Evolutionary conservation across 441 rosid genomes (phyloP).

Genomic region (Erodium trifolium): DNA sequence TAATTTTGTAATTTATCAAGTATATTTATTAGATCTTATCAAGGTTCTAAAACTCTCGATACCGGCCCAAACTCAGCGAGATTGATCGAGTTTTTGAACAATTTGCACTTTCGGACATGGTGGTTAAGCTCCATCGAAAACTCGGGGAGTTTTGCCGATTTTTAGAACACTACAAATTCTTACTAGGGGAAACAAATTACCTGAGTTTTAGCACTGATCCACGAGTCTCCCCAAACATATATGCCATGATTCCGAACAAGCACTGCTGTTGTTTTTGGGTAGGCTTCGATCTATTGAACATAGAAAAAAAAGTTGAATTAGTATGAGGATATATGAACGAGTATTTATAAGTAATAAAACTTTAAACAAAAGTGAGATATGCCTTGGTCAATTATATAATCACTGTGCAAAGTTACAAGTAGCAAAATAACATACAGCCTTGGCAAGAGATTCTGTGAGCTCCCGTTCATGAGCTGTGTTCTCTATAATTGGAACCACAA

Average conservation of each 20-base stretch:
- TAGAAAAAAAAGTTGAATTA: slow-evolving; percentile 6
- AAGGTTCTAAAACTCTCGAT: too few species aligned
- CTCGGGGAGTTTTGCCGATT: too few species aligned
- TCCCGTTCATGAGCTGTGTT: slow-evolving; percentile 86
- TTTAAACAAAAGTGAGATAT: neutral
- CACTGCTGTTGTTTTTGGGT: slow-evolving; percentile 91
- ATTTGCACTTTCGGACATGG: too few species aligned
- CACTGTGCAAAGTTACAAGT: neutral
- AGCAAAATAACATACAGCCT: slow-evolving; percentile 50
- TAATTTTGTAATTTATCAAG: too few species aligned
- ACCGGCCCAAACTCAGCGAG: too few species aligned
- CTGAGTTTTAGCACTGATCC: slow-evolving; percentile 99
- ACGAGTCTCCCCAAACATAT: slow-evolving; percentile 93
- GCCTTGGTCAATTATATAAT: neutral
- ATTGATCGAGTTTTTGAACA: too few species aligned
- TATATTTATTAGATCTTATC: too few species aligned
- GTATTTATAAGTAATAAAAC: neutral
- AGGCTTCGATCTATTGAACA: slow-evolving; percentile 60
- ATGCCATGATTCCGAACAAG: slow-evolving; percentile 95
- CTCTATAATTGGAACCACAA: slow-evolving; percentile 91
- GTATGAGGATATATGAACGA: neutral
- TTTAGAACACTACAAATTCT: too few species aligned
- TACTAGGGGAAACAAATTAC: slow-evolving; percentile 31
- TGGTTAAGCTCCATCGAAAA: too few species aligned
- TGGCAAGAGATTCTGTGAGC: slow-evolving; percentile 82